phyloP scores from a whole-genome alignment of 2,329 filamentous ascomycete species.

The Pseudomassariella vexata region DNA sequence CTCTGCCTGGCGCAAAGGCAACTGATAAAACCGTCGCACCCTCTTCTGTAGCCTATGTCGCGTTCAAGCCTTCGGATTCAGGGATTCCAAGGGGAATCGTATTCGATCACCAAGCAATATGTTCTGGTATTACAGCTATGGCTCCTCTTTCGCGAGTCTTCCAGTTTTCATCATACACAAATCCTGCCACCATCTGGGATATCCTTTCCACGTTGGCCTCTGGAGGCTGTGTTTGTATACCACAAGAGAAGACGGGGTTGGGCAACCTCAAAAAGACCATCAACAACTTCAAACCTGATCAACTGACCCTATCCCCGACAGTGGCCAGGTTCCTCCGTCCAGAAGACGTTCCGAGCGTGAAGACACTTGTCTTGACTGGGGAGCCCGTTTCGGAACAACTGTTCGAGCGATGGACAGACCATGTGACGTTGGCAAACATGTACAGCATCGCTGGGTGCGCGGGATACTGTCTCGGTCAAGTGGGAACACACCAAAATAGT shows the following conservation, averaged over 20 bases:
- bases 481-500: neutral
- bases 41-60: constrained; percentile 3
- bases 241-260: constrained; percentile 1
- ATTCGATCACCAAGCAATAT: neutral
- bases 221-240: constrained; percentile 3
- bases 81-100: neutral
- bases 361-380: constrained; percentile 1
- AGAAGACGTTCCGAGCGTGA: constrained; percentile 2
- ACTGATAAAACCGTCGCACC: too few species aligned
- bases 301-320: constrained; percentile 2
- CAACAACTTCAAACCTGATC: constrained; percentile 1
- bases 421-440: constrained; percentile 1
- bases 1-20: too few species aligned
- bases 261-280: constrained; percentile 2
- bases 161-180: constrained; percentile 5
- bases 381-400: constrained; percentile 2
- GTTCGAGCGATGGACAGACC: constrained; percentile 1
- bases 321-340: constrained; percentile 4
- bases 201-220: constrained; percentile 4
- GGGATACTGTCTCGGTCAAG: neutral
- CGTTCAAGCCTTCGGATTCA: neutral
- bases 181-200: constrained; percentile 1
- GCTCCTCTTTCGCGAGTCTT: neutral
- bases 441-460: constrained; percentile 2
- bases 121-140: neutral